Evolutionary conservation across 1,284 basidiomycete species (phyloP).

Genomic region (Ustilago bromivora): DNA sequence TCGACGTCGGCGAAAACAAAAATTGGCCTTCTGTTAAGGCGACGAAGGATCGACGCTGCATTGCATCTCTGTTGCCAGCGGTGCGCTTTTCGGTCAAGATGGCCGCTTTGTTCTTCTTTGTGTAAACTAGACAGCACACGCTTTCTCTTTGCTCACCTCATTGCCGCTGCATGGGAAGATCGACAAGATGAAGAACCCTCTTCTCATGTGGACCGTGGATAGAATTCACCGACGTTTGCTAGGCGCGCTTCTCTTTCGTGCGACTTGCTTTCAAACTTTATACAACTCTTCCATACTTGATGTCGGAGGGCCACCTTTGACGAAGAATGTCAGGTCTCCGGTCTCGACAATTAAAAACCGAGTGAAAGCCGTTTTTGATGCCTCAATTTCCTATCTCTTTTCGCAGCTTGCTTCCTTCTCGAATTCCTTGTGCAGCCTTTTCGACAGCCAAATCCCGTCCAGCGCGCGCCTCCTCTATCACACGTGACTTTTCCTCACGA

Average conservation of each 20-base stretch:
- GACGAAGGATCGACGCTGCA: slow-evolving; percentile 34
- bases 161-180: slow-evolving; percentile 17
- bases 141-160: neutral
- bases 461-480: neutral
- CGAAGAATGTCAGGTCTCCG: neutral
- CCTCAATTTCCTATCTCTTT: neutral
- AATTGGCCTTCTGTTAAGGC: neutral
- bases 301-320: neutral
- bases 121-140: no score
- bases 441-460: no score
- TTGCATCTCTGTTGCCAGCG: slow-evolving; percentile 24
- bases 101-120: neutral
- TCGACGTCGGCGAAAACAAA: neutral
- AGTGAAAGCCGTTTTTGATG: neutral
- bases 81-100: neutral
- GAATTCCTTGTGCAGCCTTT: no score
- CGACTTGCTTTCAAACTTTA: no score
- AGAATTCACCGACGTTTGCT: slow-evolving; percentile 2
- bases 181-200: slow-evolving; percentile 18
- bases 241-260: neutral
- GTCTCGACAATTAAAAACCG: neutral
- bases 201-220: neutral
- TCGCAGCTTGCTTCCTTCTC: neutral
- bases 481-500: neutral
- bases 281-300: neutral